Base-by-base conservation (phyloP, 148 eudicot species). In the Chenopodium berlandieri region DNA sequence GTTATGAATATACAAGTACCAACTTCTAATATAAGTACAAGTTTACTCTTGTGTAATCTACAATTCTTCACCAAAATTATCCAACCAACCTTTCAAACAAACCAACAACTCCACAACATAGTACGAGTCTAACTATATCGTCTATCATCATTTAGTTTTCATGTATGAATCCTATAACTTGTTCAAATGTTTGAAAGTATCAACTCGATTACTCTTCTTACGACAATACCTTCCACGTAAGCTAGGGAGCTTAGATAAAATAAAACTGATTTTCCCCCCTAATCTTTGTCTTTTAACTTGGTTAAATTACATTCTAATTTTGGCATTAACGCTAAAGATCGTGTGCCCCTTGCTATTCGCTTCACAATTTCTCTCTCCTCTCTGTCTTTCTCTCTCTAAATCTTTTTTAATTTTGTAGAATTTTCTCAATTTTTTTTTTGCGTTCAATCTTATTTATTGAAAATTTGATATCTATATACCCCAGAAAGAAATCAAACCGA, bases 261-360 rank as follows among this genome's bases (percentile, higher is more conserved):
- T 40, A 6, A 40, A 40, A 40, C 6, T 5, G 44, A 40, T 40
- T 40, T 6, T 40, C 0, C 0, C 1, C 44, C 44, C 44, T 40
- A 40, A 23, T 2, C 7, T 37, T 47, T 56, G 32, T 56, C 31
- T 19, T 40, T 71, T n/a, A 47, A 22, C 34, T 63, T 40, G 20
- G 10, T 58, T 58, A 32, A 10, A 10, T 44, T 40, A n/a, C 19
- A 10, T 6, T 2, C n/a, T 66, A 65, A 25, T 76, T 20, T 81
- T 73, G 80, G 77, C 20, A 64, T 16, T 34, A n/a, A 71, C 75
- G 69, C 37, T 77, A 66, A 83, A 83, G 70, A 83, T 73, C 52
- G 52, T 74, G 44, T 79, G 79, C 20, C 47, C 71, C 79, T 12
- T 74, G 27, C 79, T 73, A 64, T 73, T 19, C 75, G 65, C 1